Evolutionary conservation across 2,329 filamentous ascomycete genomes (phyloP), one percentile per base, ranked within the genome.

Genomic region (Ophiostoma sp.): DNA sequence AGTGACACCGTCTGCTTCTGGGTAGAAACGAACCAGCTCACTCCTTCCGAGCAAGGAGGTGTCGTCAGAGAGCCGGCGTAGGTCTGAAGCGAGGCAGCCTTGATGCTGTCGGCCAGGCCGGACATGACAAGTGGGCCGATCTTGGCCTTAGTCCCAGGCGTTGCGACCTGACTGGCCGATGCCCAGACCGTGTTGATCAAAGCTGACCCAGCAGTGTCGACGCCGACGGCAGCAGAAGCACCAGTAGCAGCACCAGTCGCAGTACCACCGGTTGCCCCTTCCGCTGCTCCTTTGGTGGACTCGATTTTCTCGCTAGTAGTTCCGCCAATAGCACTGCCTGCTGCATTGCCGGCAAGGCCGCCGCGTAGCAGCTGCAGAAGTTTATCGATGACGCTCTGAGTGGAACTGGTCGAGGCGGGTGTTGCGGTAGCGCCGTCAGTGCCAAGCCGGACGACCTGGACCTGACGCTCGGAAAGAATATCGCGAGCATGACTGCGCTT

Each of bases 21-120:
- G 4, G 80, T 79, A n/a, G 79, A 77, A 7, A 84, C 81, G 67
- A 81, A 78, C 82, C 82, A 84, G 69, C 74, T 74, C 42, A 84
- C 81, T 36, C 77, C 78, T 73, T 84, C 81, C 14, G 75, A 76
- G 76, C 82, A 84, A 2, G 81, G 82, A 27, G 82, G 81, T 8
- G 81, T 83, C 12, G 82, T 83, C 47, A 83, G 76, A 4, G 81
- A 83, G 40, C 81, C 81, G 2, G 77, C 74, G 74, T 84, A 81
- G 38, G 76, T 75, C 70, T 82, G 78, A 73, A 82, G 79, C 60
- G 71, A 75, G 64, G 77, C 77, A 4, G 75, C 73, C 63, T 74
- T 75, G 41, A 82, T 72, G 42, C 76, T 71, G 49, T 75, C 71
- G 66, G 80, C 78, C 3, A 83, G 73, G 72, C 79, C 79, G 11